Conservation (phyloP, 2,329 filamentous ascomycete genomes). For the Cryphonectria carpinicola region DNA sequence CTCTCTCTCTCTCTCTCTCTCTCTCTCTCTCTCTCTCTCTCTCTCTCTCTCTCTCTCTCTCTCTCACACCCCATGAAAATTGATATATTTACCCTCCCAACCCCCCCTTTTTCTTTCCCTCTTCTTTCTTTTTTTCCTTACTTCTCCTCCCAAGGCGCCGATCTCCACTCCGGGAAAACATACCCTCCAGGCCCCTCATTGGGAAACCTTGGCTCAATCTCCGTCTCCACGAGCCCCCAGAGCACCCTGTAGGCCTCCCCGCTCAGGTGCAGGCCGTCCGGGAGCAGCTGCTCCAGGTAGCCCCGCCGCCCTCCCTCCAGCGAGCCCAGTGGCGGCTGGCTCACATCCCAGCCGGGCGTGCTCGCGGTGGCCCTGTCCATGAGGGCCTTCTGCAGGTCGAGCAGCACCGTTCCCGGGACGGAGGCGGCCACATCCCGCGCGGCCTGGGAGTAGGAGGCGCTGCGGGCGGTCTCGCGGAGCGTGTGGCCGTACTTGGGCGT, state of each 20-base stretch:
- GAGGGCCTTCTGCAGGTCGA: slow-evolving; percentile 81
- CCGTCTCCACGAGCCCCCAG: slow-evolving; percentile 51
- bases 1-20: too few relatives aligned
- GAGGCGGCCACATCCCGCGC: slow-evolving; percentile 70
- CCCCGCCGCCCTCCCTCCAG: slow-evolving; percentile 55
- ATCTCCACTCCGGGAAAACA: slow-evolving; percentile 54
- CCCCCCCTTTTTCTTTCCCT: neutral
- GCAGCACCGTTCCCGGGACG: slow-evolving; percentile 67
- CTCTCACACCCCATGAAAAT: neutral
- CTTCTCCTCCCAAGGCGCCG: slow-evolving; percentile 35
- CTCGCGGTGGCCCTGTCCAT: slow-evolving; percentile 69
- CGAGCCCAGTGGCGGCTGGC: slow-evolving; percentile 50
- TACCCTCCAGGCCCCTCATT: slow-evolving; percentile 42
- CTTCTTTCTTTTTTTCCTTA: neutral
- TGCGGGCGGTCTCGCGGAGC: slow-evolving; percentile 50
- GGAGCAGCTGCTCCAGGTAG: slow-evolving; percentile 55
- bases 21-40: too few relatives aligned
- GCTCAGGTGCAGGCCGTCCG: slow-evolving; percentile 62
- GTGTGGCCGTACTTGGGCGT: slow-evolving; percentile 33
- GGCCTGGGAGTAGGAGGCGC: slow-evolving; percentile 61
- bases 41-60: too few relatives aligned
- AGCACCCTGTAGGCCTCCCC: slow-evolving; percentile 58
- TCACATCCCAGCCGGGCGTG: slow-evolving; percentile 59
- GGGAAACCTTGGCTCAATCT: slow-evolving; percentile 51
- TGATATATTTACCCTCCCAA: neutral